Conservation (phyloP, 169 alveolate genomes). For the Plasmodium ovale region DNA sequence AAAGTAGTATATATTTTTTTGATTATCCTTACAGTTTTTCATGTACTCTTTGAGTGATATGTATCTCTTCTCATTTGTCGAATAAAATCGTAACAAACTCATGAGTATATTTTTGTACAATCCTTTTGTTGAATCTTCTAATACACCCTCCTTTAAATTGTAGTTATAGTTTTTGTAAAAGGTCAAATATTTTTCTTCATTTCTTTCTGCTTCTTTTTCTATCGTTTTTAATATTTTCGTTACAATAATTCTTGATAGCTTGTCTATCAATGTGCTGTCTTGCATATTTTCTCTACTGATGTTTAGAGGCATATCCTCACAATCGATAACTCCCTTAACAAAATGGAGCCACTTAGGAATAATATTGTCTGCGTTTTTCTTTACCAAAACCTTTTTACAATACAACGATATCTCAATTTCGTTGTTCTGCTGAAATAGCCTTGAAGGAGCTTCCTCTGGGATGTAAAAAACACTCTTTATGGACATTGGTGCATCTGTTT, state of each 20-base stretch:
- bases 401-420: constrained; percentile 92
- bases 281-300: constrained; percentile 96
- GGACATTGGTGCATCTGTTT: constrained; percentile 95
- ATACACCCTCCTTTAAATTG: constrained; percentile 89
- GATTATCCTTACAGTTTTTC: constrained; percentile 83
- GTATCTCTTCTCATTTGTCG: constrained; percentile 76
- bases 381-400: constrained; percentile 93
- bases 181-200: constrained; percentile 87
- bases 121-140: constrained; percentile 85
- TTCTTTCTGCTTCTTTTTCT: constrained; percentile 91
- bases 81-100: constrained; percentile 78
- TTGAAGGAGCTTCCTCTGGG: constrained; percentile 93
- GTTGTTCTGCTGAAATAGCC: constrained; percentile 87
- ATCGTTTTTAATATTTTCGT: constrained; percentile 91
- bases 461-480: constrained; percentile 92
- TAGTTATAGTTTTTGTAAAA: constrained; percentile 89
- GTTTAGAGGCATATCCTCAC: constrained; percentile 97
- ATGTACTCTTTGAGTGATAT: constrained; percentile 84
- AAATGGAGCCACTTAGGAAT: constrained; percentile 96
- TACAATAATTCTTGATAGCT: constrained; percentile 93
- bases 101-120: constrained; percentile 78
- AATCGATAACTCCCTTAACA: constrained; percentile 97
- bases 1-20: constrained; percentile 90
- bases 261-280: constrained; percentile 91
- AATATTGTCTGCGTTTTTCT: constrained; percentile 92